Evolutionary conservation across 306 rosid species (phyloP).

Genomic region (Lupinus albus): DNA sequence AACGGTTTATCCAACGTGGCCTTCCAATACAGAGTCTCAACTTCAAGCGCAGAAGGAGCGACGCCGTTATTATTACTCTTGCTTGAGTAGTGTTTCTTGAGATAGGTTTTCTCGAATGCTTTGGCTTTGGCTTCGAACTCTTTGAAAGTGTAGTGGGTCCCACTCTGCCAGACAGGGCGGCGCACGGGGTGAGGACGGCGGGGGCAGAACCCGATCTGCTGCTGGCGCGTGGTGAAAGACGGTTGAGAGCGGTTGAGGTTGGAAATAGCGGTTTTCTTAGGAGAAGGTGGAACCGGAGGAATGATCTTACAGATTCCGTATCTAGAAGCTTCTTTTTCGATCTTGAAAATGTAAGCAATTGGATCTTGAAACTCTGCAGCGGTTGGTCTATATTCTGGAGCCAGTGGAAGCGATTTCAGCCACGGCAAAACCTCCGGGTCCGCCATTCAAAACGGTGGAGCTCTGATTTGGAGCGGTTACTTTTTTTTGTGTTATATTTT

Average conservation of each 20-base stretch:
- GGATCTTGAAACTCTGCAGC: slow-evolving; percentile 94
- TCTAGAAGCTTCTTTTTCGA: slow-evolving; percentile 93
- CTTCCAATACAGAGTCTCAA: slow-evolving; percentile 85
- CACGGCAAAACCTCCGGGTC: slow-evolving; percentile 69
- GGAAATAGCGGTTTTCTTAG: slow-evolving; percentile 77
- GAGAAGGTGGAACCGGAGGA: slow-evolving; percentile 77
- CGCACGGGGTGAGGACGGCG: slow-evolving; percentile 72
- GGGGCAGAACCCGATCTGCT: slow-evolving; percentile 99
- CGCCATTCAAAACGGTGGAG: no score
- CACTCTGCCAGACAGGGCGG: slow-evolving; percentile 98
- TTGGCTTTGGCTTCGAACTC: slow-evolving; percentile 84
- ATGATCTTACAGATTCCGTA: slow-evolving; percentile 98
- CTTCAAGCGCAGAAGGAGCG: slow-evolving; percentile 61
- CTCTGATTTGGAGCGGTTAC: no score
- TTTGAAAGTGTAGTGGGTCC: slow-evolving; percentile 71
- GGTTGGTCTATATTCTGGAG: slow-evolving; percentile 84
- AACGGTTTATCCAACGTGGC: slow-evolving; percentile 94
- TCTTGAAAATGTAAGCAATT: slow-evolving; percentile 93
- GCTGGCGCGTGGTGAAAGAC: slow-evolving; percentile 98
- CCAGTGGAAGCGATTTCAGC: slow-evolving; percentile 84
- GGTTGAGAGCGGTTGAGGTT: slow-evolving; percentile 68
- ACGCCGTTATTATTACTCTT: slow-evolving; percentile 30
- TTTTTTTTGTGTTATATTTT: no score
- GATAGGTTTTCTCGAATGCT: slow-evolving; percentile 66
- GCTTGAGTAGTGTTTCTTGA: slow-evolving; percentile 54